Conservation (phyloP, 1,284 basidiomycete genomes). For the Schizopora paradoxa region DNA sequence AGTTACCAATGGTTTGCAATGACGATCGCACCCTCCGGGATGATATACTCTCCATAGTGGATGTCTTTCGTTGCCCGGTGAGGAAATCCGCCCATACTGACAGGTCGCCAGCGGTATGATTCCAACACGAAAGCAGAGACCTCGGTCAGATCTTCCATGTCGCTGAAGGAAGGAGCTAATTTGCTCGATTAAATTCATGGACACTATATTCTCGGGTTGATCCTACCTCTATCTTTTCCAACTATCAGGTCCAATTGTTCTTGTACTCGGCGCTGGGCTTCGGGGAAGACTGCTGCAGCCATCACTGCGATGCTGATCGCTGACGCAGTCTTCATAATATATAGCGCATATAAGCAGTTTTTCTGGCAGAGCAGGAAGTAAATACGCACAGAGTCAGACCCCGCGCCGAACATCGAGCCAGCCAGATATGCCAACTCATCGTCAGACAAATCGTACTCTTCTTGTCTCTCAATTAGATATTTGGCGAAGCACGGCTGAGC, state of each 20-base stretch:
- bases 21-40: constrained; percentile 54
- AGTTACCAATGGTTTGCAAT: constrained; percentile 56
- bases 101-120: constrained; percentile 59
- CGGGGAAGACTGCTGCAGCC: constrained; percentile 58
- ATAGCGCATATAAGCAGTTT: neutral
- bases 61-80: constrained; percentile 57
- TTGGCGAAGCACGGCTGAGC: constrained; percentile 25
- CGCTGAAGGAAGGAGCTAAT: constrained; percentile 46
- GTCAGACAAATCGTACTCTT: constrained; percentile 24
- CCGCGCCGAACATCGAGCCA: constrained; percentile 31
- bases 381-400: constrained; percentile 23
- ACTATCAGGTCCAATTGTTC: constrained; percentile 55
- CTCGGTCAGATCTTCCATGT: constrained; percentile 46
- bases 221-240: constrained; percentile 45
- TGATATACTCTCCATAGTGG: constrained; percentile 51
- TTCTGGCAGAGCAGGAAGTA: constrained; percentile 13
- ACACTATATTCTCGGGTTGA: neutral
- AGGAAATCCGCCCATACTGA: constrained; percentile 47
- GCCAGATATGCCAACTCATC: constrained; percentile 27
- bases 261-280: constrained; percentile 49
- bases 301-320: constrained; percentile 53
- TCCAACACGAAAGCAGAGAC: constrained; percentile 60
- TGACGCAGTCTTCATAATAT: constrained; percentile 38
- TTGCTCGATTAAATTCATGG: neutral
- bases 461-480: constrained; percentile 26